Conservation (phyloP, 202 grass and related monocot species). For the Brachypodium distachyon region DNA sequence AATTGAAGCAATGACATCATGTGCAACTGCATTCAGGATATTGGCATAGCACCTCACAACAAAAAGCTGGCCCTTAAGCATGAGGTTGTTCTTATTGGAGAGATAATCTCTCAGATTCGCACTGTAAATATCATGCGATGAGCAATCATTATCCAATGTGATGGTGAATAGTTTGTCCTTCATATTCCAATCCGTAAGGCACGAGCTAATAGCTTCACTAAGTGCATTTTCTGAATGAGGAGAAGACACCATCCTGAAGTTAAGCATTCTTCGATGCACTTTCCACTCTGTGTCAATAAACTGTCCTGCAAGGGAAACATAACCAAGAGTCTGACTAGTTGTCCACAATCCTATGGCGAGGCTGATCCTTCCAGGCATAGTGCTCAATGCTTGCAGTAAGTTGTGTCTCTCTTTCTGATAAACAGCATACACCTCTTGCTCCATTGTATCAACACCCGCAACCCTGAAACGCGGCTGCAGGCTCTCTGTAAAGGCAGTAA, state of each 20-base stretch:
- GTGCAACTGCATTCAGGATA: conserved; percentile 71
- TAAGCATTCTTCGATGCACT: conserved; percentile 76
- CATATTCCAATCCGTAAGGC: conserved; percentile 82
- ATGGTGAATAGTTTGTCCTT: conserved; percentile 88
- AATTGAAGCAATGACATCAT: conserved; percentile 90
- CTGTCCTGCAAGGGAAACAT: conserved; percentile 72
- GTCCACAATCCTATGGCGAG: conserved; percentile 88
- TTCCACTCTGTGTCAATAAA: conserved; percentile 74
- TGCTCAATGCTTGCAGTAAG: conserved; percentile 43
- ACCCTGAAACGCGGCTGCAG: conserved; percentile 77
- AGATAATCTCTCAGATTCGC: conserved; percentile 87
- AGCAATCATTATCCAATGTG: conserved; percentile 90
- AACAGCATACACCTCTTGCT: conserved; percentile 62
- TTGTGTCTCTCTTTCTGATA: conserved; percentile 78
- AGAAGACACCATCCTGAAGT: conserved; percentile 98
- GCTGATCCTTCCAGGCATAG: conserved; percentile 74
- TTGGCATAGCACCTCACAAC: conserved; percentile 97
- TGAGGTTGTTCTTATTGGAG: conserved; percentile 83
- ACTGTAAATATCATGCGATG: conserved; percentile 98
- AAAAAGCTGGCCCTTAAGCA: conserved; percentile 90
- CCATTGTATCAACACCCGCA: conserved; percentile 58
- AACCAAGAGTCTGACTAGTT: conserved; percentile 90
- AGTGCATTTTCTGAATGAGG: conserved; percentile 97
- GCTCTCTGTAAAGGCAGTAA: conserved; percentile 60
- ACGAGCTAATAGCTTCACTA: conserved; percentile 66